Base-by-base conservation (phyloP, 2,329 filamentous ascomycete species). In the Colletotrichum somersetense region DNA sequence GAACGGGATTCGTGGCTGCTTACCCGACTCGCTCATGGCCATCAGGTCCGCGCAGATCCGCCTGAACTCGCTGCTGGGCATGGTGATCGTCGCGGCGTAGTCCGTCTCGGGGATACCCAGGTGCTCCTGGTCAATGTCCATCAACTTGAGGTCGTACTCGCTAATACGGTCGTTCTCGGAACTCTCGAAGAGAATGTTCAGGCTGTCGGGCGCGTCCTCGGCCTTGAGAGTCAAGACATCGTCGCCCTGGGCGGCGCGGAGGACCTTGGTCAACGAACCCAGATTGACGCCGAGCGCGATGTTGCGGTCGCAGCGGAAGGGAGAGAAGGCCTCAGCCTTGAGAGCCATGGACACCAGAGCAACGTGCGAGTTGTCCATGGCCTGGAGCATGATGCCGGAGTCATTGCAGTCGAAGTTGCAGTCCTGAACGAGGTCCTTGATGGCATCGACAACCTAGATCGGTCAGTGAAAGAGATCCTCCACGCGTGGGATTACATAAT, bases 381-480 rank as follows among this genome's bases (percentile, higher is more conserved):
- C 96, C 85, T 99, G 96, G 68, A 99, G 93, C 63, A 96, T 95
- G 80, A 99, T 96, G 74, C 96, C 96, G 67, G 94, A 96, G 89
- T 99, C 97, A 92, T 98, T 99, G 92, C 97, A 99, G 89, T 99
- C 96, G 86, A 99, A 99, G 87, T 99, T 99, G 91, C 96, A 99
- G 86, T 99, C 96, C 85, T 98, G 96, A 66, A 99, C 96, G 63
- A 99, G 91, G 80, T 99, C 96, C 86, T 98, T 98, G 91, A 99
- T 98, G 78, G 97, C 94, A 82, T 99, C 97, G 79, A 99, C 95
- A 75, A 98, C 94, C 95, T 97, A 77, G 61, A 26, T 57, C n/a
- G 8, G 70, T 56, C 52, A 72, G 73, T 62, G 61, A 38, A 44
- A 44, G 12, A 48, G 66, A 75, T 68, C 4, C 16, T 52, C 59